Evolutionary conservation across 176 grass and related monocot genomes (phyloP).

Genomic region (Ananas comosus): DNA sequence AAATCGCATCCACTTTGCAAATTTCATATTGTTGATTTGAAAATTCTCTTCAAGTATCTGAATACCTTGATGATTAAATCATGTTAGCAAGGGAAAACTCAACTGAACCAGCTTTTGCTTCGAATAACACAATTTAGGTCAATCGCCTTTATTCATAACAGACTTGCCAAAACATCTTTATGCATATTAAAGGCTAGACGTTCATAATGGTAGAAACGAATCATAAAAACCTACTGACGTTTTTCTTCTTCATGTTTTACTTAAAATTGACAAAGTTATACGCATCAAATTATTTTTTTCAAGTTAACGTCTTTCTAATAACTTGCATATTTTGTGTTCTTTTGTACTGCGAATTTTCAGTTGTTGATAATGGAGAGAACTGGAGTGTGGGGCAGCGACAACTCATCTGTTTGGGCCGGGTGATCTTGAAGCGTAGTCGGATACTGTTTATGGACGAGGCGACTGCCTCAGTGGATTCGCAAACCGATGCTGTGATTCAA

Average conservation of each 20-base stretch:
- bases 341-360: constrained; percentile 20
- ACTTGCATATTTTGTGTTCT: too few species aligned
- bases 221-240: too few species aligned
- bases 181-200: too few species aligned
- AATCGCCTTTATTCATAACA: background rate
- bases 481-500: constrained; percentile 93
- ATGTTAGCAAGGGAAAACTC: background rate
- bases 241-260: too few species aligned
- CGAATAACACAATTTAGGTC: background rate
- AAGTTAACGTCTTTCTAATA: too few species aligned
- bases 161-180: background rate
- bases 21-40: background rate
- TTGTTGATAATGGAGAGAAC: constrained; percentile 94
- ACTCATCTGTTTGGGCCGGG: constrained; percentile 74
- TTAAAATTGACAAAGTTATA: too few species aligned
- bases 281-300: too few species aligned
- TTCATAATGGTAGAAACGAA: too few species aligned
- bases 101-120: background rate
- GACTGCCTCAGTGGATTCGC: constrained; percentile 92
- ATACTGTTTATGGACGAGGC: constrained; percentile 99
- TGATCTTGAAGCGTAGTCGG: constrained; percentile 82
- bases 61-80: background rate
- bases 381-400: constrained; percentile 97
- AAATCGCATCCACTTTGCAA: background rate
- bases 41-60: background rate